A percentile compares a stretch with the other conserved stretches of the same genome.
These are phyloP conservation scores for Olyra latifolia DNA, from an alignment of 176 grass and related monocot genomes.

Conservation along the genomic window DNA sequence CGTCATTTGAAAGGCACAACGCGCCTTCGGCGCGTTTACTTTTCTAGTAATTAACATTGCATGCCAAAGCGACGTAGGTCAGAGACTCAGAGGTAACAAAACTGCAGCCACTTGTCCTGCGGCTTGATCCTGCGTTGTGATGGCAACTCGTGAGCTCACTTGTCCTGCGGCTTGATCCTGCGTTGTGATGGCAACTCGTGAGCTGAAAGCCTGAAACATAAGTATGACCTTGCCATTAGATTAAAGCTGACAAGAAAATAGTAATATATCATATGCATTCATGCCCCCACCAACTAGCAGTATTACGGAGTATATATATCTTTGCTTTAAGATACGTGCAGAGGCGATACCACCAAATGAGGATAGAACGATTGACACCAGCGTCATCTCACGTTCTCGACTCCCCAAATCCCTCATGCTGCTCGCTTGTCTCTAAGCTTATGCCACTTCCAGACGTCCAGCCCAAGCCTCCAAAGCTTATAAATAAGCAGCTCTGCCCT, in stretches of 20 bases:
- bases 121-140: background rate
- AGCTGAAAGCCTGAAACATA: background rate
- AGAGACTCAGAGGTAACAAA: constrained; percentile 6
- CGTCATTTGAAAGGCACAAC: too few species aligned
- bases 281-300: constrained; percentile 20
- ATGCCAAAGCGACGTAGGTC: constrained; percentile 10
- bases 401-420: background rate
- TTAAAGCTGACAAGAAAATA: too few species aligned
- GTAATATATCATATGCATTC: background rate
- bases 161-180: too few species aligned
- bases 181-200: constrained; percentile 15
- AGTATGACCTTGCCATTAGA: constrained; percentile 23
- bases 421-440: background rate
- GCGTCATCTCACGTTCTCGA: too few species aligned
- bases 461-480: background rate
- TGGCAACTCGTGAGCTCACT: constrained; percentile 38
- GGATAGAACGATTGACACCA: too few species aligned
- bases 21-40: too few species aligned
- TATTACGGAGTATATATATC: too few species aligned
- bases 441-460: background rate
- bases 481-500: constrained; percentile 2
- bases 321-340: too few species aligned
- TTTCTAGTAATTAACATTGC: background rate
- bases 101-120: constrained; percentile 23
- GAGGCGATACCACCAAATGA: too few species aligned